Conservation (phyloP, 768 basidiomycete species). For the Psilocybe cubensis region DNA sequence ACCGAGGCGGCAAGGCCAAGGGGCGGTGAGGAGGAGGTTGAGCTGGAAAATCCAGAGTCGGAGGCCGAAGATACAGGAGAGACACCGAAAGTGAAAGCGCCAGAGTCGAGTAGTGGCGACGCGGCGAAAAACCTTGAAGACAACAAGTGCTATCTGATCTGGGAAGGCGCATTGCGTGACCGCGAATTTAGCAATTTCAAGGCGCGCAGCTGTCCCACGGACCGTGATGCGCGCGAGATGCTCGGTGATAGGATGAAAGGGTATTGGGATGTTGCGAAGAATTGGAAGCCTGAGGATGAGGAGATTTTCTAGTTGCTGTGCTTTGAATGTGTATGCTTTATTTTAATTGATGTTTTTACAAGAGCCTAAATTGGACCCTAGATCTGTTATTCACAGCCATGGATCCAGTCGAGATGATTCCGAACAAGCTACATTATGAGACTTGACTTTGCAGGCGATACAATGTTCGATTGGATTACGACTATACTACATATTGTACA, state of each 20-base stretch:
- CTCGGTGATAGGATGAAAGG: constrained; percentile 85
- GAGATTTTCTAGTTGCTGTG: constrained; percentile 70
- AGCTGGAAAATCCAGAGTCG: constrained; percentile 56
- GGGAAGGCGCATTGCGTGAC: constrained; percentile 91
- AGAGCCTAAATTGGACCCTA: no score
- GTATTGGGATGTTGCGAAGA: constrained; percentile 96
- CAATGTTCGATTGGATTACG: no score
- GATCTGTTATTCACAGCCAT: no score
- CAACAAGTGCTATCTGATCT: constrained; percentile 89
- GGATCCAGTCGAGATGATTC: no score
- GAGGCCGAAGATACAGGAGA: constrained; percentile 27
- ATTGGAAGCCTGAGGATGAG: constrained; percentile 84
- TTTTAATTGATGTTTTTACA: no score
- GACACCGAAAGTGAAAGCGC: neutral
- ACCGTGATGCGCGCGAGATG: constrained; percentile 82
- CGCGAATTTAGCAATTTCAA: constrained; percentile 80
- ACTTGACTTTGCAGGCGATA: no score
- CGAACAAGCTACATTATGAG: no score
- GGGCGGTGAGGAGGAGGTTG: constrained; percentile 67
- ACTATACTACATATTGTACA: no score
- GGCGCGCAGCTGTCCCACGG: constrained; percentile 82
- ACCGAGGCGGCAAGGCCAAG: constrained; percentile 87
- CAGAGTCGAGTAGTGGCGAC: neutral
- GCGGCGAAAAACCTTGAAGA: constrained; percentile 64
- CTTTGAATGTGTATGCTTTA: no score